Evolutionary conservation across 2,329 filamentous ascomycete species (phyloP), one percentile per base, ranked within the genome.

Genomic region (Diaporthe citrichinensis): DNA sequence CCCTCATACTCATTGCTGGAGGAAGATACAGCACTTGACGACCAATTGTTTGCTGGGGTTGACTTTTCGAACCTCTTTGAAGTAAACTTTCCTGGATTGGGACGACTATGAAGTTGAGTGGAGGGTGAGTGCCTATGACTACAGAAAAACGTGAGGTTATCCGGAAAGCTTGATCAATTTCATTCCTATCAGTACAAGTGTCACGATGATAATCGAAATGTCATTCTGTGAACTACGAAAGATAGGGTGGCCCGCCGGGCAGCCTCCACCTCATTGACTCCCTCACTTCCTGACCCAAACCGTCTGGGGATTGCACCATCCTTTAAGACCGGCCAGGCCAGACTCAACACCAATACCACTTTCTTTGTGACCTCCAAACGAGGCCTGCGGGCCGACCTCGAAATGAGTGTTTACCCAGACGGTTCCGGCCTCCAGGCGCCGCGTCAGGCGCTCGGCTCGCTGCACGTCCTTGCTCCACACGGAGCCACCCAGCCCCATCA

Each of bases 331-430:
- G 7, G 81, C 81, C 14, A 84, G n/a, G 0, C 85, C 86, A 77
- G 80, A 86, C 74, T 90, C 88, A 61, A 83, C 82, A 0, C 89
- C 88, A 1, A 89, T 78, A 0, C 88, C 89, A 68, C 88, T 90
- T 46, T 86, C 77, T 81, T 90, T 90, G 78, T 88, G 85, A 0
- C 89, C 88, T 0, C 86, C 87, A 77, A 88, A 90, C 0, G 88
- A 84, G 3, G 82, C 82, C 2, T 83, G 78, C 0, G 85, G 82
- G 0, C 80, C 79, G 0, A 85, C 53, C 12, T 86, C 84, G n/a
- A 84, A 84, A 76, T 86, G 85, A 0, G 81, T 80, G 82, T 92
- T 92, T 74, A 91, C 84, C 81, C 87, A 91, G 25, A 91, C 87
- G 41, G 83, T 89, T 2, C 90, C 90, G n/a, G 89, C 87, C 79